Evolutionary conservation across 2,329 filamentous ascomycete genomes (phyloP).

Genomic region (Cytospora piceae): DNA sequence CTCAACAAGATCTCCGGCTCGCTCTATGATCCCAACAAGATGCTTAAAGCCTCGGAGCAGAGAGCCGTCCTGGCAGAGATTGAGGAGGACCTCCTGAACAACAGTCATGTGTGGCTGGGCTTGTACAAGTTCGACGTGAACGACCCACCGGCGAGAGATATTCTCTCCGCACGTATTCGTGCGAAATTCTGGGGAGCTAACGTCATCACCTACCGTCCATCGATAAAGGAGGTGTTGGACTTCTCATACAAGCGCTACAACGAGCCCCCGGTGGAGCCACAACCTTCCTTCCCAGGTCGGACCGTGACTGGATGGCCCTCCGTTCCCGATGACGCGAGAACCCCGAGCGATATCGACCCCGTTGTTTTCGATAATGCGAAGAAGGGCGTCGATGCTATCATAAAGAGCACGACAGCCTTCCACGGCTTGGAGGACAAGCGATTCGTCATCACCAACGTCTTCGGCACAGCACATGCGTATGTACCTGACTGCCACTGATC

Average conservation of each 20-base stretch:
- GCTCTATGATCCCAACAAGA: conserved; percentile 54
- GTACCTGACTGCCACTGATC: conserved; percentile 42
- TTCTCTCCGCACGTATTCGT: conserved; percentile 80
- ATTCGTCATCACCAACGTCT: conserved; percentile 91
- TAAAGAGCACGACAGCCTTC: conserved; percentile 86
- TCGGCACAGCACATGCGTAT: conserved; percentile 95
- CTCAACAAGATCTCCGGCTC: conserved; percentile 65
- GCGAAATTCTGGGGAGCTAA: conserved; percentile 94
- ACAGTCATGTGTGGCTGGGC: conserved; percentile 50
- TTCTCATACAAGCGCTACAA: conserved; percentile 40
- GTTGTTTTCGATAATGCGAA: conserved; percentile 59
- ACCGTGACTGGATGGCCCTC: conserved; percentile 11
- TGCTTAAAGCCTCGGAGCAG: conserved; percentile 10
- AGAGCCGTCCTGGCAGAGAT: conserved; percentile 47
- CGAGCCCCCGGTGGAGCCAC: conserved; percentile 42
- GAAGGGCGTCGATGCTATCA: conserved; percentile 72
- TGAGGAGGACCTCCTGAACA: conserved; percentile 27
- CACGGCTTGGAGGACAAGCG: conserved; percentile 65
- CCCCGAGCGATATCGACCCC: conserved; percentile 45
- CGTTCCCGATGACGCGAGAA: conserved; percentile 43
- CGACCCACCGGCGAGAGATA: conserved; percentile 73
- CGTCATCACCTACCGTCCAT: conserved; percentile 86
- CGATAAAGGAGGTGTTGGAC: conserved; percentile 62
- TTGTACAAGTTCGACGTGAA: conserved; percentile 63
- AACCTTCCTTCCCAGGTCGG: conserved; percentile 37